Base-by-base conservation (phyloP, 2,329 filamentous ascomycete species). In the Scytalidium sp. region DNA sequence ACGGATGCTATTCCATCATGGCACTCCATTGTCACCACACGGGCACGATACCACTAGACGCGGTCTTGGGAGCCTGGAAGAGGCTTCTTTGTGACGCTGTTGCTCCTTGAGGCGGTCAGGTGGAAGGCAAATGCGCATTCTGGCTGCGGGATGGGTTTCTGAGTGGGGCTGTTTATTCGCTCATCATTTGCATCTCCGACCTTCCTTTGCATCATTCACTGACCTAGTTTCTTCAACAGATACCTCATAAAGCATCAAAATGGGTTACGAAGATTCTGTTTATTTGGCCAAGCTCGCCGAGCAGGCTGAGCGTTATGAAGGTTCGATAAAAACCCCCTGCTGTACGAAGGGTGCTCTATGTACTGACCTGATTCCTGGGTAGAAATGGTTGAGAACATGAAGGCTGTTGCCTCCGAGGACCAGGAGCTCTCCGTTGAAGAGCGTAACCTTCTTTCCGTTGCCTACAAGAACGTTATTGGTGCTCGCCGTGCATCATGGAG, bases 371-470 rank as follows among this genome's bases (percentile, higher is more conserved):
- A 52, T 29, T n/a, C 22, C 17, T 43, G 43, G 59, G 51, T 75
- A 97, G 93, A 97, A 79, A 97, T 97, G 93, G 93, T 97, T 63
- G 91, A 96, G 82, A 96, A 97, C 85, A 97, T 97, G 93, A 97
- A 97, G 86, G 85, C 89, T 63, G 93, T 97, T 67, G 93, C 93
- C 67, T 92, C 88, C 62, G 90, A 93, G 71, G 84, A 89, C 70
- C 84, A 78, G 66, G 87, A 91, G 68, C 81, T 91, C 64, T 87
- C 85, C 59, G 91, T 97, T 62, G 93, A 97, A 78, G 92, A 97
- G 84, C 89, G 92, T 72, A 97, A 97, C 79, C 90, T 97, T 59
- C 85, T 97, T 56, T 96, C 91, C 54, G 92, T 97, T 70, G 92
- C 92, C 74, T 97, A 97, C 86, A 97, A 97, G 87, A 97, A 97